Conservation (phyloP, 2,329 filamentous ascomycete genomes). For the Ceratocystis destructans region DNA sequence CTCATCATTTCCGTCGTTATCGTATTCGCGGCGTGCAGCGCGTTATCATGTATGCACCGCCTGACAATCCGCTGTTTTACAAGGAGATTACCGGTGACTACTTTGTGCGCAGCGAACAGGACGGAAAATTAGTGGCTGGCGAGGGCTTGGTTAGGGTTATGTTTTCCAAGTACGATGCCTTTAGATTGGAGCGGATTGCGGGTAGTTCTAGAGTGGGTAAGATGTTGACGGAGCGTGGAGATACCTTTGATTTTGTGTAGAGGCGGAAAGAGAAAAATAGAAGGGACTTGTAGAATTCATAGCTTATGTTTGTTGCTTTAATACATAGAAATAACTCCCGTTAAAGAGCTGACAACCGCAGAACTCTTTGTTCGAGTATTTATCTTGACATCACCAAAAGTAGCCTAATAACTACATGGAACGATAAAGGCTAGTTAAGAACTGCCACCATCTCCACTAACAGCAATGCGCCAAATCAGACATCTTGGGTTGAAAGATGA, state of each 20-base stretch:
- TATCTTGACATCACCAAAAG: too few relatives aligned
- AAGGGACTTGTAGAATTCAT: not conserved
- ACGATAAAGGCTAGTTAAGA: too few relatives aligned
- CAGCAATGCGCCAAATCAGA: too few relatives aligned
- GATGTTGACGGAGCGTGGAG: constrained; percentile 71
- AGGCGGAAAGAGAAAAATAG: constrained; percentile 22
- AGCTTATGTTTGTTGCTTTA: too few relatives aligned
- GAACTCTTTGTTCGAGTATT: too few relatives aligned
- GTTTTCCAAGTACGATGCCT: constrained; percentile 79
- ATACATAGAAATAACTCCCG: too few relatives aligned
- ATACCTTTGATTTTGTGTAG: constrained; percentile 92
- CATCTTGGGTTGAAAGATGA: too few relatives aligned
- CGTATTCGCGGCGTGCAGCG: constrained; percentile 65
- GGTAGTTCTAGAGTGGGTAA: constrained; percentile 66
- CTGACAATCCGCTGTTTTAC: constrained; percentile 77
- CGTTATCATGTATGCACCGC: constrained; percentile 80
- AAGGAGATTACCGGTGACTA: constrained; percentile 59
- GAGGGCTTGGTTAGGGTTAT: constrained; percentile 48
- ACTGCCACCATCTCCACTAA: too few relatives aligned
- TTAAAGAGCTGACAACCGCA: too few relatives aligned
- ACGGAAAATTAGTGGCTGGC: constrained; percentile 40
- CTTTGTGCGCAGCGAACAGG: constrained; percentile 45
- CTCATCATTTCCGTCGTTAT: constrained; percentile 94
- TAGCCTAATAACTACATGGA: too few relatives aligned
- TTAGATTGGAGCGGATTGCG: constrained; percentile 79